Evolutionary conservation across 192 early-diverging fungal species (phyloP).

Genomic region (Mortierella alpina): DNA sequence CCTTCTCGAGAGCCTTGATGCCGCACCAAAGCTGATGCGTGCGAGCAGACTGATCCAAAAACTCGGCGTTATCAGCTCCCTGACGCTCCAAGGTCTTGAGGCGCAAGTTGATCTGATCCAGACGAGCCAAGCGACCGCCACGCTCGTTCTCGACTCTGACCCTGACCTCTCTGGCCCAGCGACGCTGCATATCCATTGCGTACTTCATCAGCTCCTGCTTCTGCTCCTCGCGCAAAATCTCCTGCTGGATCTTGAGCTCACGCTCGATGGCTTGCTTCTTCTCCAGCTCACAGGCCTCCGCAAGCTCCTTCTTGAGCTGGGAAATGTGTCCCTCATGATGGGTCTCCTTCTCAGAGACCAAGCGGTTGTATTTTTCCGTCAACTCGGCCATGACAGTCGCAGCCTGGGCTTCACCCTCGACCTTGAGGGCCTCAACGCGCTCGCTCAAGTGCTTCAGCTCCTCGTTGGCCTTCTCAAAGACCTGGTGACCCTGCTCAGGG

Average conservation of each 20-base stretch:
- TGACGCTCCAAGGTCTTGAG: constrained; percentile 79
- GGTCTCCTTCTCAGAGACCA: constrained; percentile 59
- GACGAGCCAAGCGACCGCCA: constrained; percentile 83
- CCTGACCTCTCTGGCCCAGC: constrained; percentile 83
- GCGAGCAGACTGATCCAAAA: constrained; percentile 71
- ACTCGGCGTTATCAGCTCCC: constrained; percentile 73
- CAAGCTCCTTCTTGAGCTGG: constrained; percentile 68
- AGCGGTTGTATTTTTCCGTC: constrained; percentile 57
- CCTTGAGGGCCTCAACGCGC: constrained; percentile 62
- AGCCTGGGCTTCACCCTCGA: constrained; percentile 48
- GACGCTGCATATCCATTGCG: constrained; percentile 77
- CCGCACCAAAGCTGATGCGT: constrained; percentile 74
- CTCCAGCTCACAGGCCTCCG: constrained; percentile 58
- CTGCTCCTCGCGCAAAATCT: constrained; percentile 59
- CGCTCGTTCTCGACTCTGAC: constrained; percentile 90
- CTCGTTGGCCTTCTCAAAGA: constrained; percentile 68
- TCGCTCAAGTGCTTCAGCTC: constrained; percentile 59
- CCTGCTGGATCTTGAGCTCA: constrained; percentile 60
- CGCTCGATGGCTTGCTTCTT: constrained; percentile 43
- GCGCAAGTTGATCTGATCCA: constrained; percentile 85
- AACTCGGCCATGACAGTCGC: constrained; percentile 46
- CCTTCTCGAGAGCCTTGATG: constrained; percentile 71
- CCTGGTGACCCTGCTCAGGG: constrained; percentile 64
- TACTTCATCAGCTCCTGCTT: constrained; percentile 72
- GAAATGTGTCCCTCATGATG: constrained; percentile 67